phyloP scores from a whole-genome alignment of 306 rosid species.

The Boehmeria nivea region DNA sequence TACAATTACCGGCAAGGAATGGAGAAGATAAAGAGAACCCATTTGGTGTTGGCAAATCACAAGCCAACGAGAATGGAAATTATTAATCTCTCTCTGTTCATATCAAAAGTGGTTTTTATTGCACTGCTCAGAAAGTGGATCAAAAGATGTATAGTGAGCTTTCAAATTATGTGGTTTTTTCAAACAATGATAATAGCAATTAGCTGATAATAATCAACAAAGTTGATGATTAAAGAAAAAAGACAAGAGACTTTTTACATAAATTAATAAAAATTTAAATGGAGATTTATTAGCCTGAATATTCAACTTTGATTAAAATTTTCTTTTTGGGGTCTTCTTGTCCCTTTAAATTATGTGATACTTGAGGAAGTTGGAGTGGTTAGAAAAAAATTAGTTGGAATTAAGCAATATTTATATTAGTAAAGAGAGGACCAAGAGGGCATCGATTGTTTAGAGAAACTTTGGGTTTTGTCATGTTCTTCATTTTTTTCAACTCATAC shows the following conservation, averaged over 20 bases:
- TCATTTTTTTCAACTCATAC: background rate
- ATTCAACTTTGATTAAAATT: background rate
- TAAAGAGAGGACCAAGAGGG: background rate
- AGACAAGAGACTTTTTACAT: background rate
- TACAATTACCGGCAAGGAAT: too few species aligned
- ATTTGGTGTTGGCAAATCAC: constrained; percentile 13
- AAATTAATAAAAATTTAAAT: background rate
- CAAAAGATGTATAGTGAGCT: too few species aligned
- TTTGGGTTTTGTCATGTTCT: constrained; percentile 8
- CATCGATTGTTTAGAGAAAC: background rate
- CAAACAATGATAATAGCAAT: background rate
- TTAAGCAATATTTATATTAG: too few species aligned
- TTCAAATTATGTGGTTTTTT: background rate
- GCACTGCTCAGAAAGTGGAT: too few species aligned
- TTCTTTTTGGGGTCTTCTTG: background rate
- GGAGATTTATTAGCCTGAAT: background rate
- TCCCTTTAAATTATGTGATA: background rate
- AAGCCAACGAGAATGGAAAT: constrained; percentile 19
- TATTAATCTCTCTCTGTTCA: too few species aligned
- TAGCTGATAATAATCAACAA: background rate
- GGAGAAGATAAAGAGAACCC: constrained; percentile 5
- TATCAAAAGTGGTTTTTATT: too few species aligned
- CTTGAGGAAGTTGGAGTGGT: constrained; percentile 30
- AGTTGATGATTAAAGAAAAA: background rate
- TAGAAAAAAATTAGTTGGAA: constrained; percentile 17